A percentile compares a stretch with the other conserved stretches of the same genome.
phyloP scores from a whole-genome alignment of 2,329 filamentous ascomycete species.

The Nemania abortiva region DNA sequence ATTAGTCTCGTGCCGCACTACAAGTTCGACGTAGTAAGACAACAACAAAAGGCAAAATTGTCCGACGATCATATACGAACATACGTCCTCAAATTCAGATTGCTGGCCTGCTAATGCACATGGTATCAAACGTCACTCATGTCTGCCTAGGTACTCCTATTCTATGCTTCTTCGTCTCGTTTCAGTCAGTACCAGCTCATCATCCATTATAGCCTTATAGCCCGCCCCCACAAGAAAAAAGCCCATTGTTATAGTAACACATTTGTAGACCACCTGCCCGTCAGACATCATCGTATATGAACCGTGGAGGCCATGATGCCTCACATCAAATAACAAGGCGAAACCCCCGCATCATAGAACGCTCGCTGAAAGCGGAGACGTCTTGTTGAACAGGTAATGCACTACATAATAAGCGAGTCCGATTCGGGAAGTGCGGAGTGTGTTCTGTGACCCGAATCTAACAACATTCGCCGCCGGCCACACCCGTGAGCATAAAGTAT shows the following conservation, averaged over 20 bases:
- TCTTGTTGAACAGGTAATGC: background rate
- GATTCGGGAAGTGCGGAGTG: background rate
- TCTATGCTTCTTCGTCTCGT: constrained; percentile 29
- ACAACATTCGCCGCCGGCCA: background rate
- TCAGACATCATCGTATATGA: constrained; percentile 23
- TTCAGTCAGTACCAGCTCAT: constrained; percentile 1
- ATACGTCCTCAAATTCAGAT: constrained; percentile 24
- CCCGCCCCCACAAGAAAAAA: constrained; percentile 5
- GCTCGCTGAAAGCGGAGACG: background rate
- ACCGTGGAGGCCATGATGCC: background rate
- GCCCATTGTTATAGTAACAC: constrained; percentile 10
- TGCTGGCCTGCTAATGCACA: constrained; percentile 35
- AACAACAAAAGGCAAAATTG: background rate
- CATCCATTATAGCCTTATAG: constrained; percentile 7
- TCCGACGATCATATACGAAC: background rate
- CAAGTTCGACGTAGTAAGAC: background rate
- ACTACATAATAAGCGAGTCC: background rate
- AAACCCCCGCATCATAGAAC: constrained; percentile 1
- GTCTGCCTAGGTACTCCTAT: constrained; percentile 27
- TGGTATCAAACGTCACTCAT: constrained; percentile 40
- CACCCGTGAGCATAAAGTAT: background rate
- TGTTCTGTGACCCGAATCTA: background rate
- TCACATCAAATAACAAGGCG: constrained; percentile 7
- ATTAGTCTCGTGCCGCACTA: background rate
- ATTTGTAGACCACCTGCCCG: constrained; percentile 6